These are phyloP conservation scores for Bidens hawaiensis DNA, from an alignment of 140 eudicot species.

Conservation along the genomic window DNA sequence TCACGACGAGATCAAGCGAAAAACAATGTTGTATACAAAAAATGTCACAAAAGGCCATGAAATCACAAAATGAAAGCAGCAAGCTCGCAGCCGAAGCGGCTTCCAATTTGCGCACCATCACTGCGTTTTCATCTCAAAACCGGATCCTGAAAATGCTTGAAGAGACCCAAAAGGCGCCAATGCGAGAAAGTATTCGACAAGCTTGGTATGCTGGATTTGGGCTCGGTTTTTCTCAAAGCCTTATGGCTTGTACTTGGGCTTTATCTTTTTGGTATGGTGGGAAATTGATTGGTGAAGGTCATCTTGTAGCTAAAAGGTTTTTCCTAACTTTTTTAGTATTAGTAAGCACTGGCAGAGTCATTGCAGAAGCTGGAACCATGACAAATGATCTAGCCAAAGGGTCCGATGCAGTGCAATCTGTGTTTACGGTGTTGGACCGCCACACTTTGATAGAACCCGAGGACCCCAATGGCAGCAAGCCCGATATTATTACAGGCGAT, in stretches of 20 bases:
- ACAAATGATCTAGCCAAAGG: conserved; percentile 68
- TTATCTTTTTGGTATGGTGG: conserved; percentile 78
- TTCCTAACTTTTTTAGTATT: conserved; percentile 54
- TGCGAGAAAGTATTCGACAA: conserved; percentile 50
- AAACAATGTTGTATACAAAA: conserved; percentile 37
- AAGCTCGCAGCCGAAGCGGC: conserved; percentile 66
- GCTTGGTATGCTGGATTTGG: conserved; percentile 74
- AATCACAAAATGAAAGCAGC: conserved; percentile 61
- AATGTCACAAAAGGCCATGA: conserved; percentile 60
- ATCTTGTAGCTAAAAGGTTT: conserved; percentile 39
- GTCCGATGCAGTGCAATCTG: conserved; percentile 53
- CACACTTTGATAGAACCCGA: conserved; percentile 52
- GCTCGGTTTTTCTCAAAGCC: conserved; percentile 58
- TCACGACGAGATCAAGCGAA: conserved; percentile 41
- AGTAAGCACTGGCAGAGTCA: conserved; percentile 62
- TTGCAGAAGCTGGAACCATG: conserved; percentile 69
- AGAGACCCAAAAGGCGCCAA: conserved; percentile 53
- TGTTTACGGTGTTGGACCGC: conserved; percentile 57
- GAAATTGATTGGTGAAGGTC: conserved; percentile 40
- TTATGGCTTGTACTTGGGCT: conserved; percentile 63
- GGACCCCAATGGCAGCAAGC: conserved; percentile 45
- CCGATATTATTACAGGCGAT: conserved; percentile 40
- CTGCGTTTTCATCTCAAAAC: conserved; percentile 64
- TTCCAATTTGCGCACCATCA: conserved; percentile 54
- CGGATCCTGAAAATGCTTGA: conserved; percentile 57